These are phyloP conservation scores for Puya raimondii DNA, from an alignment of 176 grass and related monocot species.

Conservation along the genomic window DNA sequence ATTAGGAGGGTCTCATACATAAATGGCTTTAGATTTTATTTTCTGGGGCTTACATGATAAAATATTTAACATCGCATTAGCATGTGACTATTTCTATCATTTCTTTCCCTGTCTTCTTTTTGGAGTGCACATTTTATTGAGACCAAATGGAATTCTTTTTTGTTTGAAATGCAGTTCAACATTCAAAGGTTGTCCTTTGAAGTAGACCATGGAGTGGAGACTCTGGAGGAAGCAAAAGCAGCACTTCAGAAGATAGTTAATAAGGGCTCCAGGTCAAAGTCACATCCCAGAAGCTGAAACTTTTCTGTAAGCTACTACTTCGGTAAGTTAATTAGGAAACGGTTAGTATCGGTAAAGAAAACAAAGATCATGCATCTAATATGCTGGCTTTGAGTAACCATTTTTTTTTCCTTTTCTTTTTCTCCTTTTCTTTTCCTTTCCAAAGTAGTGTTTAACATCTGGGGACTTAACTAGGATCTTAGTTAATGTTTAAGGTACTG, in stretches of 20 bases:
- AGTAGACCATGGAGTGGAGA: slow-evolving; percentile 65
- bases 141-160: background rate
- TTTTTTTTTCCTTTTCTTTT: background rate
- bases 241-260: slow-evolving; percentile 80
- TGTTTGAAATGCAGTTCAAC: slow-evolving; percentile 52
- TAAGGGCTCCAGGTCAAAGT: slow-evolving; percentile 26
- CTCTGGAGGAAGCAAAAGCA: slow-evolving; percentile 92
- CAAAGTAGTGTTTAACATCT: background rate
- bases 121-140: background rate
- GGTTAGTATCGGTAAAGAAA: background rate
- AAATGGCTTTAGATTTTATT: no score
- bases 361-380: background rate
- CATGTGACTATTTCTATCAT: background rate
- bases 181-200: slow-evolving; percentile 82
- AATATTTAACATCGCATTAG: no score
- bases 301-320: background rate
- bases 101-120: background rate
- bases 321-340: background rate
- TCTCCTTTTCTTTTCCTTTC: background rate
- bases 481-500: background rate
- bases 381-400: background rate
- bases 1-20: no score
- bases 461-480: no score
- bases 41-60: no score
- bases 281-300: slow-evolving; percentile 12